Base-by-base conservation (phyloP, 2,329 filamentous ascomycete species). In the Ophiostoma sp. region DNA sequence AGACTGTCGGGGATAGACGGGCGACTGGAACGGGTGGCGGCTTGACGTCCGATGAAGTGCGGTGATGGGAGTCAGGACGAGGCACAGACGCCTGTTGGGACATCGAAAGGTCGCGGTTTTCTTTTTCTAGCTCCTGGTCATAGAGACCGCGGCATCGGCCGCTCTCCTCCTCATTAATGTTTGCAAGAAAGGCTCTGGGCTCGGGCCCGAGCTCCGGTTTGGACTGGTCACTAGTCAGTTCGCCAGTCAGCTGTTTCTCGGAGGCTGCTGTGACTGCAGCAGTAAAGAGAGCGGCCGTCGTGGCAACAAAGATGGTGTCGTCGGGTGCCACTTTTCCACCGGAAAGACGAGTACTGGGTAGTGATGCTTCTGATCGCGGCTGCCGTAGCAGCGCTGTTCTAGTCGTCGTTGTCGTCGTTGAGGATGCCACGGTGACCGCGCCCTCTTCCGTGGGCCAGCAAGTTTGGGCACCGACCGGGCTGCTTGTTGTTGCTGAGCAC, bases 101-200 rank as follows among this genome's bases (percentile, higher is more conserved):
- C 89, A 91, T 91, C 84, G 87, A 86, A 84, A 83, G 83, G 86
- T 85, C 70, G n/a, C 55, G 85, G 82, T 88, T 87, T 85, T 87
- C 86, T 85, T 82, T 83, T 81, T 82, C 81, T 82, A 82, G 82
- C 80, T 83, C 82, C 80, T 83, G 82, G 82, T 83, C 84, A 81
- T 82, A 82, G 82, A 82, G 83, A 83, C 83, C 84, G 81, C 84
- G 82, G 87, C 88, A 90, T 90, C 85, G 88, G 89, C 79, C 76
- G 77, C 78, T 77, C 74, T 75, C 75, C 31, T 59, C 42, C 31
- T 52, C 50, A 31, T 31, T 73, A 72, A 78, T 75, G 48, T 75
- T 36, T 15, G 59, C 25, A 52, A 22, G 42, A n/a, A 48, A 39
- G 50, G 59, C 55, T 33, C 19, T 28, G 50, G 22, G 64, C 64